Conservation (phyloP, 305 asterid genomes). For the Fraxinus albicans region DNA sequence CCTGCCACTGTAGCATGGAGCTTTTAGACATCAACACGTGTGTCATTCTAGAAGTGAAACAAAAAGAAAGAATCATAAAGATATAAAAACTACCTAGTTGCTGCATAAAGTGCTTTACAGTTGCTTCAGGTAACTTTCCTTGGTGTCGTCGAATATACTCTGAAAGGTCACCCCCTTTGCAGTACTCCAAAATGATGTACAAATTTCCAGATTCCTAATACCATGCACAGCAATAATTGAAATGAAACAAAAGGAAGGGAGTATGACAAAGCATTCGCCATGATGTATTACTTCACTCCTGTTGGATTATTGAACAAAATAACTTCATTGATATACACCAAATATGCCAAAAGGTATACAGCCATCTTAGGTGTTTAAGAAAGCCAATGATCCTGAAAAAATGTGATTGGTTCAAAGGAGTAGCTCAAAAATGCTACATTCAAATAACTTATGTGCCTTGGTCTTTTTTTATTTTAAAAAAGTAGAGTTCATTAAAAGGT, state of each 20-base stretch:
- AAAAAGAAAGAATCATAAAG: slow-evolving; percentile 8
- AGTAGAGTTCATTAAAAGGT: not conserved
- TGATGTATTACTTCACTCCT: not conserved
- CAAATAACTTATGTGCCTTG: slow-evolving; percentile 1
- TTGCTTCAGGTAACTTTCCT: slow-evolving; percentile 73
- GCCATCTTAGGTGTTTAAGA: slow-evolving; percentile 10
- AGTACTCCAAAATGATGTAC: slow-evolving; percentile 75
- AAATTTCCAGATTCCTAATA: slow-evolving; percentile 80
- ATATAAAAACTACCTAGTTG: slow-evolving; percentile 59
- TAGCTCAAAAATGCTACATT: slow-evolving; percentile 3
- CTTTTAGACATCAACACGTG: not conserved
- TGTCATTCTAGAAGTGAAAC: slow-evolving; percentile 13
- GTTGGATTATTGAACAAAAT: not conserved
- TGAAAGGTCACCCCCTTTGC: slow-evolving; percentile 91
- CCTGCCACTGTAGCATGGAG: not conserved
- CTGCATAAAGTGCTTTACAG: slow-evolving; percentile 81
- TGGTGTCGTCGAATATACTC: slow-evolving; percentile 59
- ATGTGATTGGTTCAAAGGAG: not conserved
- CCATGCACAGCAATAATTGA: slow-evolving; percentile 23
- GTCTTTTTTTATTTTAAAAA: not conserved
- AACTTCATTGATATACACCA: not conserved
- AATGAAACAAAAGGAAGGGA: not conserved
- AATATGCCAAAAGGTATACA: slow-evolving; percentile 1
- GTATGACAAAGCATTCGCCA: not conserved
- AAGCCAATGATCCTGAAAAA: slow-evolving; percentile 8